Evolutionary conservation across 2,329 filamentous ascomycete genomes (phyloP).

Genomic region (Penicillium olsonii): DNA sequence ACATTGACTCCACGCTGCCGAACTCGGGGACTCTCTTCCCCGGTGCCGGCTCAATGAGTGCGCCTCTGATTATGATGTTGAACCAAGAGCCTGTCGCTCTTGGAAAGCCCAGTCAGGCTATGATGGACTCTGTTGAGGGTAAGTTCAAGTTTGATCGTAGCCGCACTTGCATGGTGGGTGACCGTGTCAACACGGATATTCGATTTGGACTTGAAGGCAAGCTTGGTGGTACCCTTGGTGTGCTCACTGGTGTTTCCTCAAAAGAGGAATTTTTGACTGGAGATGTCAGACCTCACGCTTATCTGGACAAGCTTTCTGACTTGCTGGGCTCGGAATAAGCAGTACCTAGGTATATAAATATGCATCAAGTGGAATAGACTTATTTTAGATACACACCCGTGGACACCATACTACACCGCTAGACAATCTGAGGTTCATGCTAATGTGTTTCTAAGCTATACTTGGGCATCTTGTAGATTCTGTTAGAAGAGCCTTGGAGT

Average conservation of each 20-base stretch:
- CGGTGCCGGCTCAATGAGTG: conserved; percentile 80
- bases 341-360: no score
- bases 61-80: conserved; percentile 74
- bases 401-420: not conserved
- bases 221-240: conserved; percentile 85
- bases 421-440: no score
- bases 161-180: conserved; percentile 92
- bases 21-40: conserved; percentile 82
- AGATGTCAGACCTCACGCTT: conserved; percentile 73
- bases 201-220: conserved; percentile 89
- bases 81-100: conserved; percentile 71
- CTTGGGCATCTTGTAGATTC: no score
- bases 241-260: conserved; percentile 82
- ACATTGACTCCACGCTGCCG: conserved; percentile 87
- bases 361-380: not conserved
- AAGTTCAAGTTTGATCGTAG: conserved; percentile 86
- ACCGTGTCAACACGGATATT: conserved; percentile 93
- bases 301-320: conserved; percentile 83
- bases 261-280: conserved; percentile 81
- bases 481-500: no score
- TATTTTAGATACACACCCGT: not conserved
- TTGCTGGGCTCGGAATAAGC: conserved; percentile 49
- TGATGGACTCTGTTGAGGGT: conserved; percentile 99
- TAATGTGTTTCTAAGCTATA: not conserved
- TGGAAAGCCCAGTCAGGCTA: conserved; percentile 95